Evolutionary conservation across 352 stramenopile species (phyloP).

Genomic region (Globisporangium nunn): DNA sequence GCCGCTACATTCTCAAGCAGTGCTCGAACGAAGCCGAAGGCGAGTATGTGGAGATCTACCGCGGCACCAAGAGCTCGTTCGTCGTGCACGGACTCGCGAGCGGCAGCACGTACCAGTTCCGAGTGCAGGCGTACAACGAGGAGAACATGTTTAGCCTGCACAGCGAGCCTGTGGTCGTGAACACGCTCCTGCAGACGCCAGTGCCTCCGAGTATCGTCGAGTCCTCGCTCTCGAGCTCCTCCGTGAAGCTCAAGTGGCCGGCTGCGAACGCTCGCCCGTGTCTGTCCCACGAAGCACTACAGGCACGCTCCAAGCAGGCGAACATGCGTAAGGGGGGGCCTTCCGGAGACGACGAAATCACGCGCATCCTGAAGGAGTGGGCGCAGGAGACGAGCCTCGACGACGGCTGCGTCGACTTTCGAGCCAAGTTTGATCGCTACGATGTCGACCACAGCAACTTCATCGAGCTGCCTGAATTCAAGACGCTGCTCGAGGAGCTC

Average conservation of each 20-base stretch:
- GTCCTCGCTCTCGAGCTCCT: slow-evolving; percentile 7
- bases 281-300: slow-evolving; percentile 44
- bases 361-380: slow-evolving; percentile 79
- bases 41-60: slow-evolving; percentile 85
- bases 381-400: slow-evolving; percentile 74
- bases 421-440: slow-evolving; percentile 66
- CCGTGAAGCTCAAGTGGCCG: slow-evolving; percentile 51
- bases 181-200: slow-evolving; percentile 80
- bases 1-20: slow-evolving; percentile 84
- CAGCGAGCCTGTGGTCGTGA: slow-evolving; percentile 69
- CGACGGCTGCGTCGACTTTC: slow-evolving; percentile 63
- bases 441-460: slow-evolving; percentile 64
- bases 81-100: slow-evolving; percentile 76
- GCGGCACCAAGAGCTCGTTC: slow-evolving; percentile 53
- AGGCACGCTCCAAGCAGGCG: slow-evolving; percentile 22
- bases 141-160: slow-evolving; percentile 63
- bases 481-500: slow-evolving; percentile 80
- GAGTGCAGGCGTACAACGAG: slow-evolving; percentile 78
- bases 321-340: slow-evolving; percentile 17
- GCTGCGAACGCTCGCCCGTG: slow-evolving; percentile 29
- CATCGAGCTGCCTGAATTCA: slow-evolving; percentile 82
- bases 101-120: slow-evolving; percentile 85
- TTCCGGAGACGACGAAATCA: slow-evolving; percentile 50
- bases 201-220: slow-evolving; percentile 33
- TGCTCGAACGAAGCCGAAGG: slow-evolving; percentile 70